Conservation (phyloP, 108 stramenopile species). For the Craspedostauros australis region DNA sequence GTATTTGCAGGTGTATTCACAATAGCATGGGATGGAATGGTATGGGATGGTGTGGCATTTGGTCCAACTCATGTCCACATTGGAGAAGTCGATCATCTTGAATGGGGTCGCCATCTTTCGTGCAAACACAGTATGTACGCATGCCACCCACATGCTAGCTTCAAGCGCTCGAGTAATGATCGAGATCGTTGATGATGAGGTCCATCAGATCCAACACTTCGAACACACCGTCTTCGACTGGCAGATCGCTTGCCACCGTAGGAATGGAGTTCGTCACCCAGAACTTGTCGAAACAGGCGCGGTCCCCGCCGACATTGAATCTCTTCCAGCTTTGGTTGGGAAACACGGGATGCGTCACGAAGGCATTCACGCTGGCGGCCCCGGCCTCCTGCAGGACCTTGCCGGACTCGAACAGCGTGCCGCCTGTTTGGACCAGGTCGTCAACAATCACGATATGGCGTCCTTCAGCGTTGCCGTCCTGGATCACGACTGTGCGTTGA, state of each 20-base stretch:
- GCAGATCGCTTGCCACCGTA: constrained; percentile 59
- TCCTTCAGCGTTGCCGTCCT: constrained; percentile 45
- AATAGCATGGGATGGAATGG: too few relatives aligned
- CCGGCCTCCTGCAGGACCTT: constrained; percentile 61
- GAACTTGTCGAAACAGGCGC: constrained; percentile 80
- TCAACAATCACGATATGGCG: constrained; percentile 80
- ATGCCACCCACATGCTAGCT: too few relatives aligned
- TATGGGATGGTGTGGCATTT: too few relatives aligned
- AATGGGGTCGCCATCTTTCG: too few relatives aligned
- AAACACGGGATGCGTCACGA: constrained; percentile 83
- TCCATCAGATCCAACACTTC: constrained; percentile 71
- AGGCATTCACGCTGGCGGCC: constrained; percentile 67
- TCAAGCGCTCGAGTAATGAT: constrained; percentile 48
- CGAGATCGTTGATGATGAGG: constrained; percentile 71
- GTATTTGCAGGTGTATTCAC: too few relatives aligned
- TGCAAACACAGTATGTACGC: too few relatives aligned
- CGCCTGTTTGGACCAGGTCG: constrained; percentile 88
- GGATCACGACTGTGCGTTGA: constrained; percentile 42
- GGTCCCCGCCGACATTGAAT: constrained; percentile 69
- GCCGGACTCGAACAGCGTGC: constrained; percentile 88
- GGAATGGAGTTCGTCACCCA: constrained; percentile 85
- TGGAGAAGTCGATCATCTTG: too few relatives aligned
- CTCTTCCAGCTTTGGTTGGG: constrained; percentile 73
- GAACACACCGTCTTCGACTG: constrained; percentile 70
- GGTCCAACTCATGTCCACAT: too few relatives aligned